phyloP scores from a whole-genome alignment of 1,284 basidiomycete species.

The Ceratobasidium sp. region DNA sequence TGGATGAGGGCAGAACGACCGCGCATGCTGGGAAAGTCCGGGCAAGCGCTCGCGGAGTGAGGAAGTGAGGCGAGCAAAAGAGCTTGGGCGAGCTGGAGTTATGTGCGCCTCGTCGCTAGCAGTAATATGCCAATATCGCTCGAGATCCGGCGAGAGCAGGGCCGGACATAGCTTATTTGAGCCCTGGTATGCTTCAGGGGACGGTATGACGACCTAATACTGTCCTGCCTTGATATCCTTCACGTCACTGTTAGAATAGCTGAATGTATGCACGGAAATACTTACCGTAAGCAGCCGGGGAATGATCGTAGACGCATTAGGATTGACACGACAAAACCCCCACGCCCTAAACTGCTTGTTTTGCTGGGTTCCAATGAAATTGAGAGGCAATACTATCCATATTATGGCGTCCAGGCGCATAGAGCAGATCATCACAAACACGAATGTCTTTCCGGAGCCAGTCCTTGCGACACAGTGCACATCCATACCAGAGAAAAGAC shows the following conservation, averaged over 20 bases:
- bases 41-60: not conserved
- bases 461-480: too few relatives aligned
- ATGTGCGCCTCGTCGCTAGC: not conserved
- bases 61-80: not conserved
- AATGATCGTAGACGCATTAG: too few relatives aligned
- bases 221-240: not conserved
- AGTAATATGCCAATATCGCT: not conserved
- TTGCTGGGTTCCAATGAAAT: too few relatives aligned
- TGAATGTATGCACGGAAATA: not conserved
- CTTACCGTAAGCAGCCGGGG: too few relatives aligned
- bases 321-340: too few relatives aligned
- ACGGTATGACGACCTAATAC: not conserved
- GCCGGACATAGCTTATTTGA: not conserved
- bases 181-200: not conserved
- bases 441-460: too few relatives aligned
- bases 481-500: too few relatives aligned
- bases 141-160: not conserved
- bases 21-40: not conserved
- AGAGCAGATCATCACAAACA: too few relatives aligned
- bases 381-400: too few relatives aligned
- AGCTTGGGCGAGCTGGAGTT: not conserved
- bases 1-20: too few relatives aligned
- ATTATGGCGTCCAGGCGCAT: too few relatives aligned
- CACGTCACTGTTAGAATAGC: not conserved
- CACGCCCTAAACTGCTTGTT: too few relatives aligned